Percentiles rank a stretch among this genome's conserved stretches.
Conservation (phyloP, 805 yeast species). For the Clavispora carvajalis region DNA sequence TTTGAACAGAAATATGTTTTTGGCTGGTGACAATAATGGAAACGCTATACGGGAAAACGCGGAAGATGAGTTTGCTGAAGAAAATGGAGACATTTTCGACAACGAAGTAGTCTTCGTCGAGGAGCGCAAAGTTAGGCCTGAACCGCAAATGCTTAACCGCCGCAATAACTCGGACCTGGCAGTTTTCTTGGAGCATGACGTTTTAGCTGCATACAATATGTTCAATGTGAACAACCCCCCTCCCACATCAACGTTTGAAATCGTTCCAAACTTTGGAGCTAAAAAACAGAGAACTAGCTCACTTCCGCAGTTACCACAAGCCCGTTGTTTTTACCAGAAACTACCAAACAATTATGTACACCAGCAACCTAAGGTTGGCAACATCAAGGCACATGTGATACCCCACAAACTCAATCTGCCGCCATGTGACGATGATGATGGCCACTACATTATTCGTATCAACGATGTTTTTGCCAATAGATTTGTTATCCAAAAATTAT, state of each 20-base stretch:
- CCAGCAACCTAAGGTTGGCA: constrained; percentile 36
- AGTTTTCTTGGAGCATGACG: constrained; percentile 32
- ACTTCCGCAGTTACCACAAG: constrained; percentile 43
- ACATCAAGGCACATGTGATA: constrained; percentile 33
- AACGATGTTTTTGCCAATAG: constrained; percentile 69
- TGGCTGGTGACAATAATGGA: constrained; percentile 5
- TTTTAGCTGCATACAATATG: constrained; percentile 39
- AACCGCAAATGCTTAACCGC: constrained; percentile 9
- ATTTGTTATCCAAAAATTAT: constrained; percentile 57
- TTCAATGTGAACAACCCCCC: constrained; percentile 33
- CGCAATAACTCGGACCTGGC: constrained; percentile 34
- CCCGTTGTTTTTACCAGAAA: constrained; percentile 35
- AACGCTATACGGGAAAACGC: constrained; percentile 17
- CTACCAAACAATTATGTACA: constrained; percentile 32
- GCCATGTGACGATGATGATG: constrained; percentile 63
- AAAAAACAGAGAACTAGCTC: constrained; percentile 40
- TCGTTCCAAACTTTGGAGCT: constrained; percentile 5
- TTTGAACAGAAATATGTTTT: neutral
- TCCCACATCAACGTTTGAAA: constrained; percentile 3
- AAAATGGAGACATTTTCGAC: constrained; percentile 15
- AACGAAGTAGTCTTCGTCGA: constrained; percentile 34
- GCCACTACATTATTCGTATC: constrained; percentile 61
- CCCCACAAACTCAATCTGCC: constrained; percentile 28
- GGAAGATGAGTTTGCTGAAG: constrained; percentile 14
- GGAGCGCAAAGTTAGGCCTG: constrained; percentile 22